These are phyloP conservation scores for Cutaneotrichosporon dermatis DNA, from an alignment of 1,284 basidiomycete genomes.

Conservation along the genomic window DNA sequence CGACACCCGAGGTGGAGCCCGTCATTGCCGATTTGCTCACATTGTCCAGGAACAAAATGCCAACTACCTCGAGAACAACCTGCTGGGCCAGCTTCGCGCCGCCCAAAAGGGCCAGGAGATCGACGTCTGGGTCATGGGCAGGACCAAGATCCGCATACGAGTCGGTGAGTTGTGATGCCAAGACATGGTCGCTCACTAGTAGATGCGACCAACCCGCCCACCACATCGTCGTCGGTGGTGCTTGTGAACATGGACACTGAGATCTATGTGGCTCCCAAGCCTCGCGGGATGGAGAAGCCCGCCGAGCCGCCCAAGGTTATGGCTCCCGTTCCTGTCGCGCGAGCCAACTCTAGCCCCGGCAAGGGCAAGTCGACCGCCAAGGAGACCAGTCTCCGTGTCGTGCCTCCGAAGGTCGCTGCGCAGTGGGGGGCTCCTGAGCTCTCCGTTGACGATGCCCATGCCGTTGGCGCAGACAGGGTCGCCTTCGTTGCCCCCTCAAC, in stretches of 20 bases:
- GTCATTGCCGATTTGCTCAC: no score
- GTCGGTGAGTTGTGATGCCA: slow-evolving; percentile 27
- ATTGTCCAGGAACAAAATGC: slow-evolving; percentile 58
- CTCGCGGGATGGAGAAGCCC: slow-evolving; percentile 24
- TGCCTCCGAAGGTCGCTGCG: slow-evolving; percentile 13
- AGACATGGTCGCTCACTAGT: neutral
- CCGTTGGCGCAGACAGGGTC: slow-evolving; percentile 13
- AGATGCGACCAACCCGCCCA: slow-evolving; percentile 47
- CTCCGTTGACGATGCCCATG: slow-evolving; percentile 12
- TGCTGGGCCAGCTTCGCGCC: slow-evolving; percentile 89
- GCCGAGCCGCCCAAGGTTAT: slow-evolving; percentile 13
- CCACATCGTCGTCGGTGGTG: slow-evolving; percentile 43
- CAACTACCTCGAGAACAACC: slow-evolving; percentile 79
- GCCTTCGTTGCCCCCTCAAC: slow-evolving; percentile 11
- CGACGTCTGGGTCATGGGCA: slow-evolving; percentile 84
- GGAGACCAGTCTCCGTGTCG: slow-evolving; percentile 13
- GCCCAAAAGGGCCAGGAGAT: slow-evolving; percentile 78
- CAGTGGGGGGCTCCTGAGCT: slow-evolving; percentile 15
- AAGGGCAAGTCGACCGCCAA: slow-evolving; percentile 10
- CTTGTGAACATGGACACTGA: slow-evolving; percentile 85
- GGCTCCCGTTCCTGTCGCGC: neutral
- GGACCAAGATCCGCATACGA: slow-evolving; percentile 75
- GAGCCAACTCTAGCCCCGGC: neutral
- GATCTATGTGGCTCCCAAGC: slow-evolving; percentile 79
- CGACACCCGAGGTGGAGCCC: neutral